These are phyloP conservation scores for Coelastrella sp. DNA, from an alignment of 139 green algal genomes.

Conservation along the genomic window DNA sequence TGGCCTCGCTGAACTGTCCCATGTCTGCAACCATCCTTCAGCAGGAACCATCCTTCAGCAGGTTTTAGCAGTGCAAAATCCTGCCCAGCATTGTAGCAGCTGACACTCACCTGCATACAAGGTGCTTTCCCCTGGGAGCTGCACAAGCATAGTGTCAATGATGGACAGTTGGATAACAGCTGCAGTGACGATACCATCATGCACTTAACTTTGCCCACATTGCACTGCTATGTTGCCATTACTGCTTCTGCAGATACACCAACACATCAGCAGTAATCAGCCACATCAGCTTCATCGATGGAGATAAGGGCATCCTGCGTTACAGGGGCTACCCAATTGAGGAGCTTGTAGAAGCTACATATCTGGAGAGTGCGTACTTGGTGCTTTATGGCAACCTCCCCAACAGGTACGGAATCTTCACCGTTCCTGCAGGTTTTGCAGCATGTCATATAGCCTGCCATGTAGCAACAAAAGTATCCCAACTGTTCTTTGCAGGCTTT, in stretches of 20 bases:
- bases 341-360: constrained; percentile 88
- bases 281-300: constrained; percentile 97
- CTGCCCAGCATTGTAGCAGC: no score
- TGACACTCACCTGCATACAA: no score
- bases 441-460: background rate
- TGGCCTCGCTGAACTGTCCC: no score
- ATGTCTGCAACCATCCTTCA: no score
- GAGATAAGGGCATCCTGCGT: constrained; percentile 94
- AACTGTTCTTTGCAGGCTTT: no score
- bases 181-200: no score
- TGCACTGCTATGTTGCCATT: background rate
- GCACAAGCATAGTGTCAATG: no score
- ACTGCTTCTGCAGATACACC: constrained; percentile 84
- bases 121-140: no score
- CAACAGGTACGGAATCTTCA: background rate
- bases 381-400: constrained; percentile 92
- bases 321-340: constrained; percentile 82
- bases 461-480: no score
- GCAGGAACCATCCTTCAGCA: no score
- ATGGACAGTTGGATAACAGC: no score
- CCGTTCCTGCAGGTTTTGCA: background rate
- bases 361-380: constrained; percentile 89
- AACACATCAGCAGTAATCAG: constrained; percentile 95
- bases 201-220: background rate
- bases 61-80: no score